These are phyloP conservation scores for Ogataea chonburiensis DNA, from an alignment of 805 yeast species.

Conservation along the genomic window DNA sequence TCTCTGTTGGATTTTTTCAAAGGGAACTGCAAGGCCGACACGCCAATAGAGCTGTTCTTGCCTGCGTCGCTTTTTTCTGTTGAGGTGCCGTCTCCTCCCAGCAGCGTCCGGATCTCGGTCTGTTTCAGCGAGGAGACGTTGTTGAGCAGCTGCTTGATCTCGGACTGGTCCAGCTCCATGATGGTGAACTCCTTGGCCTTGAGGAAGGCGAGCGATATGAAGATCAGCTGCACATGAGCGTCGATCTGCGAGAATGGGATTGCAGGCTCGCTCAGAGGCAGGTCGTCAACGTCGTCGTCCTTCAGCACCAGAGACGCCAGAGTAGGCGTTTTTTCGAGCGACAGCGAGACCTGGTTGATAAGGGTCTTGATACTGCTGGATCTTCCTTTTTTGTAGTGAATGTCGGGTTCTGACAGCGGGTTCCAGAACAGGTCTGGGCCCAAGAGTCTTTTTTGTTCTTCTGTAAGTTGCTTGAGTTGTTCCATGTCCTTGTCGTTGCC, in stretches of 20 bases:
- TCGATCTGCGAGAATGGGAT: slow-evolving; percentile 62
- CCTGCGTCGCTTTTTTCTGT: slow-evolving; percentile 8
- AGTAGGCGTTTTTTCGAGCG: slow-evolving; percentile 31
- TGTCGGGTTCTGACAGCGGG: slow-evolving; percentile 33
- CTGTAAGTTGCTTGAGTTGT: slow-evolving; percentile 21
- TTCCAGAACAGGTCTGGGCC: slow-evolving; percentile 71
- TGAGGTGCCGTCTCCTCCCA: slow-evolving; percentile 21
- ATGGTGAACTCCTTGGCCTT: slow-evolving; percentile 77
- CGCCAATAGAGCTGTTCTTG: slow-evolving; percentile 3
- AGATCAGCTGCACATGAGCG: slow-evolving; percentile 74
- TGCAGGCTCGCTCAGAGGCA: slow-evolving; percentile 13
- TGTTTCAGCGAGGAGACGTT: slow-evolving; percentile 47
- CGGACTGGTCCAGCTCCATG: slow-evolving; percentile 86
- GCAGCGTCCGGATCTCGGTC: slow-evolving; percentile 30
- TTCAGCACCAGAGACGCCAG: slow-evolving; percentile 21
- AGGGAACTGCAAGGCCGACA: slow-evolving; percentile 12
- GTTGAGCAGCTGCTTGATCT: slow-evolving; percentile 74
- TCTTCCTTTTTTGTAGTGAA: slow-evolving; percentile 21
- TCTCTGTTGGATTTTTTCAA: slow-evolving; percentile 40
- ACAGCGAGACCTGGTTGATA: slow-evolving; percentile 24
- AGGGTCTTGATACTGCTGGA: slow-evolving; percentile 34
- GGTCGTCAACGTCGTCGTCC: slow-evolving; percentile 27
- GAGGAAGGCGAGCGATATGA: slow-evolving; percentile 73
- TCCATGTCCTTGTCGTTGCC: slow-evolving; percentile 26
- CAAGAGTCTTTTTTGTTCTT: slow-evolving; percentile 30